A percentile compares a stretch with the other conserved stretches of the same genome.
Evolutionary conservation across 179 eudicot genomes (phyloP).

Genomic region (Beta macrorhiza): DNA sequence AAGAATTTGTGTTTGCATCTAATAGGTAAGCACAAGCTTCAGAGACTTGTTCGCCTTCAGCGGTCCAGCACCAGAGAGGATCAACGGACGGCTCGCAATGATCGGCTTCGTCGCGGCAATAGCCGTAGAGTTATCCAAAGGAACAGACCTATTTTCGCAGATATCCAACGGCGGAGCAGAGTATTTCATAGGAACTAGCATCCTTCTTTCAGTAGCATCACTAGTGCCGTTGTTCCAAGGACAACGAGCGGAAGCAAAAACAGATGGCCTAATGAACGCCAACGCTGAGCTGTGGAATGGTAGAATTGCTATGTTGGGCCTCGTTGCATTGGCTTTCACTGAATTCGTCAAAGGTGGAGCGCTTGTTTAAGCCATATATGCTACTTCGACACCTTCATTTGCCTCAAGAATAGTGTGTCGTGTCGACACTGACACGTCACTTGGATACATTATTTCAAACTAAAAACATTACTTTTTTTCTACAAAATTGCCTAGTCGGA

Average conservation of each 20-base stretch:
- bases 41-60: slow-evolving; percentile 68
- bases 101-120: slow-evolving; percentile 75
- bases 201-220: slow-evolving; percentile 62
- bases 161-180: slow-evolving; percentile 64
- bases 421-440: no score
- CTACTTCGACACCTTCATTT: no score
- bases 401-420: no score
- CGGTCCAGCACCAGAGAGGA: slow-evolving; percentile 88
- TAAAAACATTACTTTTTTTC: no score
- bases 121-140: slow-evolving; percentile 57
- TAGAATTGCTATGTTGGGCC: slow-evolving; percentile 69
- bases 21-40: slow-evolving; percentile 57
- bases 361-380: not conserved
- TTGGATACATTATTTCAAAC: no score
- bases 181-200: slow-evolving; percentile 64
- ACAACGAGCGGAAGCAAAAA: slow-evolving; percentile 36
- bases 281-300: slow-evolving; percentile 74
- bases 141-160: slow-evolving; percentile 62
- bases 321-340: slow-evolving; percentile 59
- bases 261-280: slow-evolving; percentile 39
- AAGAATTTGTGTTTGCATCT: not conserved
- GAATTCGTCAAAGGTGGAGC: slow-evolving; percentile 45
- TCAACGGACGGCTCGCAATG: slow-evolving; percentile 91
- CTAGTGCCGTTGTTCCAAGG: slow-evolving; percentile 56
- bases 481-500: no score